Conservation (phyloP, 805 yeast genomes). For the Kuraishia molischiana region DNA sequence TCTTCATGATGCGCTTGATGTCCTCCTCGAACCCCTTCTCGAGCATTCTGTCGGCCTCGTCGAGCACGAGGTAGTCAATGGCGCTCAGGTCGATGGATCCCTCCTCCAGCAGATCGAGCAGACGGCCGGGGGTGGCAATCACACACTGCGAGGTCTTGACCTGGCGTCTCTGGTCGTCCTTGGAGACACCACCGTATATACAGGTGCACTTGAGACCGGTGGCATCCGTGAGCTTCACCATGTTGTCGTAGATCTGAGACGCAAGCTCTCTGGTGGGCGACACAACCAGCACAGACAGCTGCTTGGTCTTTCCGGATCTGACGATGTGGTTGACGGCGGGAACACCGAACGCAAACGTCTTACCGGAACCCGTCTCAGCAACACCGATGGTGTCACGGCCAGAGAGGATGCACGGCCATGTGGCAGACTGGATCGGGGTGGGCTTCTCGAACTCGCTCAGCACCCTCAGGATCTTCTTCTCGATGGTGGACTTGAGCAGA, state of each 20-base stretch:
- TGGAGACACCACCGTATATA: conserved; percentile 95
- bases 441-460: conserved; percentile 77
- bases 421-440: conserved; percentile 88
- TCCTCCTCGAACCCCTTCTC: conserved; percentile 98
- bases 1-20: conserved; percentile 71
- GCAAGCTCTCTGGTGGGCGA: conserved; percentile 99
- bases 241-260: conserved; percentile 82
- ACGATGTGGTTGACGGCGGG: conserved; percentile 82
- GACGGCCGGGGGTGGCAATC: conserved; percentile 97
- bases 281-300: conserved; percentile 69
- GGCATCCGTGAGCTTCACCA: conserved; percentile 52
- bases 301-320: conserved; percentile 27
- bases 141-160: conserved; percentile 65
- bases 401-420: conserved; percentile 84
- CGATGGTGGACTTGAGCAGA: conserved; percentile 39
- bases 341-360: conserved; percentile 94
- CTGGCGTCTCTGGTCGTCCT: conserved; percentile 76
- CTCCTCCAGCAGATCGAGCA: conserved; percentile 83
- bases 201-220: conserved; percentile 67
- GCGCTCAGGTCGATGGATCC: conserved; percentile 63
- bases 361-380: conserved; percentile 98
- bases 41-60: conserved; percentile 98
- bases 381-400: conserved; percentile 90
- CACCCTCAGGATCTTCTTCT: conserved; percentile 45
- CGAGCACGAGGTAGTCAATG: conserved; percentile 76